Evolutionary conservation across 257 asterid genomes (phyloP), one percentile per base, ranked within the genome.

Genomic region (Ocimum tenuiflorum): DNA sequence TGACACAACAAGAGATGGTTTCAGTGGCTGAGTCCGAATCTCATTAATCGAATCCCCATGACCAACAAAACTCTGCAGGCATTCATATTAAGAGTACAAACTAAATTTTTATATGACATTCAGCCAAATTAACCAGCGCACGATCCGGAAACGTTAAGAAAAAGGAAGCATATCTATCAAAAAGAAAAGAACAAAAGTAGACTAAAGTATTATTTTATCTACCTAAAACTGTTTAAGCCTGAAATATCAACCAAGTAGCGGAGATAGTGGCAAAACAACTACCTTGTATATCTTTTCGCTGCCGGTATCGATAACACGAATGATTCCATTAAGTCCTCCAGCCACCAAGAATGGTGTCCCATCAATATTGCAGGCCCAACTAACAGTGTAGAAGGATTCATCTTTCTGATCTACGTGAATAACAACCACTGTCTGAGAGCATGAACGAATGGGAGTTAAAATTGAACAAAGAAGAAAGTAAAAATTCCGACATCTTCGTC

Each of bases 1-100:
- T 8, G 99, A 94, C 33, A 90, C 74, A 62, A 88, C 94, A 73
- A 94, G 99, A 33, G 97, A 88, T 29, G 98, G 96, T 71, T 83
- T 92, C 75, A 92, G 77, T 20, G 95, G 81, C 73, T 92, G 98
- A 27, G 98, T 89, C 74, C 89, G 86, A 42, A 92, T 85, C 70
- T 92, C 98, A 60, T 92, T 92, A 51, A 92, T 82, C 7, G 99
- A 94, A 79, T 94, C 97, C 68, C 97, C 99, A 67, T 90, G 97
- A 39, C 97, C 99, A 51, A 85, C 94, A 66, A 94, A 86, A 76
- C 97, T 94, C 99, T 94, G 88, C 76, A 77, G 10, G 49, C 31
- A 75, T 6, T 50, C 22, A 33, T 46, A 68, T 55, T 19, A 65
- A 38, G 54, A 65, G 31, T 2, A 54, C 17, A 46, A 46, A 38